Evolutionary conservation across 768 basidiomycete genomes (phyloP).

Genomic region (Russula virescens): DNA sequence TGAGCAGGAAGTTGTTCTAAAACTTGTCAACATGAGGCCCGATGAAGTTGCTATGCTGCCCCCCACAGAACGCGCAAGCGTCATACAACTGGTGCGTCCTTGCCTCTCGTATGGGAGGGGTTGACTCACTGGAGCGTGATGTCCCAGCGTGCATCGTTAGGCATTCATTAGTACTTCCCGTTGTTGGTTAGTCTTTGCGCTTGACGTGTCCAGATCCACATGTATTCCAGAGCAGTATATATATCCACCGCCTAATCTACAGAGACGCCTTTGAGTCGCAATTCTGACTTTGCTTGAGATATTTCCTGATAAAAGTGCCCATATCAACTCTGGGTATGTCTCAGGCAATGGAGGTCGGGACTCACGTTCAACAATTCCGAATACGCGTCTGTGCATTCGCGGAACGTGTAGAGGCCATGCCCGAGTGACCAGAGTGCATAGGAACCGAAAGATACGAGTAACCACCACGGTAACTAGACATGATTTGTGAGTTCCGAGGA

Average conservation of each 20-base stretch:
- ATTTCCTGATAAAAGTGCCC: slow-evolving; percentile 18
- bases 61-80: slow-evolving; percentile 64
- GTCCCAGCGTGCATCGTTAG: slow-evolving; percentile 21
- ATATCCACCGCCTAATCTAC: slow-evolving; percentile 22
- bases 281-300: slow-evolving; percentile 24
- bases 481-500: neutral
- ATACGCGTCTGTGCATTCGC: slow-evolving; percentile 78
- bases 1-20: slow-evolving; percentile 63
- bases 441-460: slow-evolving; percentile 72
- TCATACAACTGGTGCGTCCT: slow-evolving; percentile 70
- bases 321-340: neutral
- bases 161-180: slow-evolving; percentile 10
- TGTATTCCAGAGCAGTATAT: slow-evolving; percentile 17
- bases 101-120: neutral
- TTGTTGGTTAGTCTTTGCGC: neutral
- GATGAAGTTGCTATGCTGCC: slow-evolving; percentile 78
- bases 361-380: slow-evolving; percentile 58
- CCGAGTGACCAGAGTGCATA: slow-evolving; percentile 76
- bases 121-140: neutral
- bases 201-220: slow-evolving; percentile 2
- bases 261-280: slow-evolving; percentile 22
- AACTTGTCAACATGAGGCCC: slow-evolving; percentile 74
- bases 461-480: slow-evolving; percentile 75
- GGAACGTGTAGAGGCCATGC: slow-evolving; percentile 64
- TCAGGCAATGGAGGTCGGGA: slow-evolving; percentile 11